phyloP scores from a whole-genome alignment of 352 stramenopile genomes.

The Pythium guiyangense region DNA sequence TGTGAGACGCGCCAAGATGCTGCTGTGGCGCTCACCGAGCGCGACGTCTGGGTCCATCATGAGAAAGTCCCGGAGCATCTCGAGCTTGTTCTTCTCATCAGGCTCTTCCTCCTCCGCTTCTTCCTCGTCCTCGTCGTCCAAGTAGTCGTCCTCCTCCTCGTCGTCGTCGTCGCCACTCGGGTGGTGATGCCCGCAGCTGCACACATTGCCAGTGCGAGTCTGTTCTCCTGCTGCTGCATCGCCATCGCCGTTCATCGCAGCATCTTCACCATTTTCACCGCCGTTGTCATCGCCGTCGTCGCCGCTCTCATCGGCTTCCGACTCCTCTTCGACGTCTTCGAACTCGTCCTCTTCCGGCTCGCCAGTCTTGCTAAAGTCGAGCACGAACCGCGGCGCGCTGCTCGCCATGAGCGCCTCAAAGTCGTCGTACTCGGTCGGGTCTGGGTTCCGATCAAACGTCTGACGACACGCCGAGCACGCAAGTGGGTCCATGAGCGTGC shows the following conservation, averaged over 20 bases:
- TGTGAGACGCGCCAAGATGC: background rate
- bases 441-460: background rate
- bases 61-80: background rate
- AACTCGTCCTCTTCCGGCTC: background rate
- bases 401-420: slow-evolving; percentile 1
- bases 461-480: background rate
- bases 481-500: background rate
- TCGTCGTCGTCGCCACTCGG: background rate
- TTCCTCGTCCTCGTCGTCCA: background rate
- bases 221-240: background rate
- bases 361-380: background rate
- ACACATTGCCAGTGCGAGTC: background rate
- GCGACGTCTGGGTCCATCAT: background rate
- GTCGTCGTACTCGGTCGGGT: slow-evolving; percentile 1
- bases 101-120: background rate
- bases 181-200: background rate
- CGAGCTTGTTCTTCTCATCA: background rate
- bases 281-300: background rate
- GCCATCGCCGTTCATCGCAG: background rate
- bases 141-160: background rate
- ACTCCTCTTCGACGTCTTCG: background rate
- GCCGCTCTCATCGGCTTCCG: background rate
- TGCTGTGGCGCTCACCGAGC: background rate
- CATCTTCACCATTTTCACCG: background rate
- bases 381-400: background rate